These are phyloP conservation scores for Acanthamoeba royreba DNA, from an alignment of 208 protist genomes.

Conservation along the genomic window DNA sequence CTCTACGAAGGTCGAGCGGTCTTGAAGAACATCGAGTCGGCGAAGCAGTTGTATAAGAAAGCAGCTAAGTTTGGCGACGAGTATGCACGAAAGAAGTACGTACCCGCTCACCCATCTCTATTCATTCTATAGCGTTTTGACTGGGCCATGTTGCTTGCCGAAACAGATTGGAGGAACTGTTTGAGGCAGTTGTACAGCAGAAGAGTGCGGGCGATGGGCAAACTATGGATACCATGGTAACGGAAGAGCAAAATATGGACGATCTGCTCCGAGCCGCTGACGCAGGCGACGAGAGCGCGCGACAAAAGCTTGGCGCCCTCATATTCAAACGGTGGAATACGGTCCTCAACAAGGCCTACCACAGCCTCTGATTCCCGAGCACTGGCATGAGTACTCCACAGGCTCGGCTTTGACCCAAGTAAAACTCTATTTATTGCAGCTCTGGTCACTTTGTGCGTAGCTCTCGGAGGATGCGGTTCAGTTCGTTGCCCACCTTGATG, in stretches of 20 bases:
- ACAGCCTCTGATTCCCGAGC: not conserved
- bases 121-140: not conserved
- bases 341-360: not conserved
- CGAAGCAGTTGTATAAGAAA: not conserved
- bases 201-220: not conserved
- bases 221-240: not conserved
- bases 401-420: too few relatives aligned
- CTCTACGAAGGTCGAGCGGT: not conserved
- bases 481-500: not conserved
- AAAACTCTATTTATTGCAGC: not conserved
- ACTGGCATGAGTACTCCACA: too few relatives aligned
- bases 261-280: not conserved
- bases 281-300: not conserved
- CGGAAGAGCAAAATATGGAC: not conserved
- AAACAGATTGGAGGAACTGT: not conserved
- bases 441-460: too few relatives aligned
- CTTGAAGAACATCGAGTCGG: not conserved
- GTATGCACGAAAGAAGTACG: not conserved
- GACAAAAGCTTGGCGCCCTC: not conserved
- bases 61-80: not conserved
- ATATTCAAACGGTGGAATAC: not conserved
- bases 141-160: not conserved
- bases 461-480: not conserved
- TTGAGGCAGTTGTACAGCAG: too few relatives aligned
- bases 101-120: not conserved